Conservation (phyloP, 805 yeast species). For the Wickerhamomyces queroliae region DNA sequence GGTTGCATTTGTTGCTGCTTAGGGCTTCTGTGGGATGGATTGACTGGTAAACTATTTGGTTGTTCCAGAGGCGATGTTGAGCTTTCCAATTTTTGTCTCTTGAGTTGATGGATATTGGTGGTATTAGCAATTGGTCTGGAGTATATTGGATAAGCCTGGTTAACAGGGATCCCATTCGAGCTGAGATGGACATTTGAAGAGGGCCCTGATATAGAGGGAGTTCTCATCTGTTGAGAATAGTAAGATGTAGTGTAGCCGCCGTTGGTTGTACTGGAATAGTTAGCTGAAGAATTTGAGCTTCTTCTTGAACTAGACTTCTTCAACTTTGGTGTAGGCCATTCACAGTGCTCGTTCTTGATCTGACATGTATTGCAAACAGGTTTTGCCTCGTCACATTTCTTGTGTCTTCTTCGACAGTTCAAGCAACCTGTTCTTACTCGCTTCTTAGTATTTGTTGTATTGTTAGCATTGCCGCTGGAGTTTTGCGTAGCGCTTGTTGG, state of each 20-base stretch:
- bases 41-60: neutral
- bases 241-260: neutral
- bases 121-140: conserved; percentile 1
- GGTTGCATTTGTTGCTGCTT: neutral
- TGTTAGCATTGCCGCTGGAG: too few species aligned
- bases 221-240: neutral
- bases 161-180: neutral
- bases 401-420: conserved; percentile 58
- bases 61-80: neutral
- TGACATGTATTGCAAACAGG: conserved; percentile 37
- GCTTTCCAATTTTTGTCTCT: neutral
- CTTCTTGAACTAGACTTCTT: conserved; percentile 1
- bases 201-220: neutral
- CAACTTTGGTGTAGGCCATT: conserved; percentile 11
- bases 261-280: neutral
- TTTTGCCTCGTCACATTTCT: conserved; percentile 53
- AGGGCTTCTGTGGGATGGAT: neutral
- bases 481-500: too few species aligned
- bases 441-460: conserved; percentile 10
- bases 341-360: conserved; percentile 23
- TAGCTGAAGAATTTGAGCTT: neutral
- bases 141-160: neutral
- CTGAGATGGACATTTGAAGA: neutral
- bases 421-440: conserved; percentile 50
- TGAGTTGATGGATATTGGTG: neutral